Percentiles rank a stretch among this genome's conserved stretches.
phyloP scores from a whole-genome alignment of 108 stramenopile genomes.

The Cyclotella sp. region DNA sequence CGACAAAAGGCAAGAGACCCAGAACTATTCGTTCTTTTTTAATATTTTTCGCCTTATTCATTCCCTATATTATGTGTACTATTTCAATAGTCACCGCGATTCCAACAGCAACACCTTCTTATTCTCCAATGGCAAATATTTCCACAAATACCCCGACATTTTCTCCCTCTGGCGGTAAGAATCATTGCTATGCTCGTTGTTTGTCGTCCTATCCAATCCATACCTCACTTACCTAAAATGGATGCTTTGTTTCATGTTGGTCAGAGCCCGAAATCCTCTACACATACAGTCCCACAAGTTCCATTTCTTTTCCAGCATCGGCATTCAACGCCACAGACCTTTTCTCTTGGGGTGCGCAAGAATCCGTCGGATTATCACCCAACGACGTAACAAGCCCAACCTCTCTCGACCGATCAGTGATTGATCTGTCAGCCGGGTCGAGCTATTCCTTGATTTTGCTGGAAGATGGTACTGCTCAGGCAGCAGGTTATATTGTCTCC shows the following conservation, averaged over 20 bases:
- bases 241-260: no score
- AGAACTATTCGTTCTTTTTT: neutral
- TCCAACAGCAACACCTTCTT: neutral
- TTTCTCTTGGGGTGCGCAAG: conserved; percentile 46
- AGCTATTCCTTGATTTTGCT: conserved; percentile 42
- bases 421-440: conserved; percentile 44
- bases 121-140: neutral
- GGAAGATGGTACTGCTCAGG: conserved; percentile 43
- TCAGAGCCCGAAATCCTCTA: neutral
- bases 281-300: neutral
- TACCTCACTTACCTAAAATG: no score
- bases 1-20: neutral
- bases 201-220: no score
- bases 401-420: conserved; percentile 13
- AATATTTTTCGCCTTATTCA: neutral
- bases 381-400: conserved; percentile 21
- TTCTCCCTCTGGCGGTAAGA: neutral
- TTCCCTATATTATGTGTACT: neutral
- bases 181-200: neutral
- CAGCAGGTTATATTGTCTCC: conserved; percentile 49
- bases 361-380: conserved; percentile 37
- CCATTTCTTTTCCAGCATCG: neutral
- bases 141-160: neutral
- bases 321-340: neutral
- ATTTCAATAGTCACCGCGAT: neutral